Evolutionary conservation across 164 flowering plant species (phyloP).

Genomic region (Nelumbo lutea): DNA sequence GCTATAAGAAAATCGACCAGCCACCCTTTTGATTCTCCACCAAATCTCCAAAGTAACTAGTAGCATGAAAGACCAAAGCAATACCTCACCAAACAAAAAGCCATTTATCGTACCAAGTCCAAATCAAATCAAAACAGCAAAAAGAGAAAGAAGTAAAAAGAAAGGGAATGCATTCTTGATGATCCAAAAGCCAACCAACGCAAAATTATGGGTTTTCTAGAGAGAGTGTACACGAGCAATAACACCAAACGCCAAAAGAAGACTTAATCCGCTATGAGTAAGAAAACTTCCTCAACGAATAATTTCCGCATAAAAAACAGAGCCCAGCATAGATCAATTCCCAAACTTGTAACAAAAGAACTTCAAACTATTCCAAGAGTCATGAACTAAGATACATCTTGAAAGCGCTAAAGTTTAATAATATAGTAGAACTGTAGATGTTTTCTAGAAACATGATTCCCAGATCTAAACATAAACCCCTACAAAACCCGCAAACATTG

Average conservation of each 20-base stretch:
- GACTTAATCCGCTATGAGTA: not conserved
- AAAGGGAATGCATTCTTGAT: not conserved
- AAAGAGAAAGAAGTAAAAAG: not conserved
- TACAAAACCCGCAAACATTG: constrained; percentile 13
- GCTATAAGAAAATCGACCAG: too few species aligned
- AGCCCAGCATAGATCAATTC: not conserved
- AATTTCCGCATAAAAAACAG: not conserved
- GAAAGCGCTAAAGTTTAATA: not conserved
- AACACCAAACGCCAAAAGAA: not conserved
- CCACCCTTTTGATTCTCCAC: too few species aligned
- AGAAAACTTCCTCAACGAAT: not conserved
- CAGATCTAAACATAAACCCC: constrained; percentile 20
- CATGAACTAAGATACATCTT: not conserved
- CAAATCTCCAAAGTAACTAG: too few species aligned
- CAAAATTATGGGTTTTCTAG: not conserved
- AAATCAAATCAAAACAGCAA: too few species aligned
- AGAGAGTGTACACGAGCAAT: not conserved
- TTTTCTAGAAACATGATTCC: not conserved
- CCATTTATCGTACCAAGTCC: too few species aligned
- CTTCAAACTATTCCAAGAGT: not conserved
- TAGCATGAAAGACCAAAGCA: too few species aligned
- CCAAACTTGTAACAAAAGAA: not conserved
- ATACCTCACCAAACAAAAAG: too few species aligned
- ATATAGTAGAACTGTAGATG: not conserved
- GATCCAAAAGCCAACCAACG: not conserved